Conservation (phyloP, 2,329 filamentous ascomycete species). For the Zymoseptoria passerinii region DNA sequence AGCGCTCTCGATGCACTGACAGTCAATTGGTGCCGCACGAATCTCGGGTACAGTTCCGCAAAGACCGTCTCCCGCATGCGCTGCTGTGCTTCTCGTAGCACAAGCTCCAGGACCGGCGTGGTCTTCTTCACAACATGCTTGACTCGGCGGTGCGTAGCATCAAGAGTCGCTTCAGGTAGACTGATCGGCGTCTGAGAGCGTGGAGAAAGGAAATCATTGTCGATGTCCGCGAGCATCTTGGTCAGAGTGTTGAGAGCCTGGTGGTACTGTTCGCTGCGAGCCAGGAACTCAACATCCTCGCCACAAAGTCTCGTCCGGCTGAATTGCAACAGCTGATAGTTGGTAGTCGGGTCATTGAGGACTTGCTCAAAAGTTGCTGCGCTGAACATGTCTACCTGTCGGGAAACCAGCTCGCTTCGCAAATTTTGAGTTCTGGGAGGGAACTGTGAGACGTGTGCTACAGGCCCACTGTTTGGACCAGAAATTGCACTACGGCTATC, state of each 20-base stretch:
- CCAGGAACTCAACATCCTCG: neutral
- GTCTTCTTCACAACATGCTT: constrained; percentile 1
- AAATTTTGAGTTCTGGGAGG: neutral
- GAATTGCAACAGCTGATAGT: neutral
- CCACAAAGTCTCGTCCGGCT: neutral
- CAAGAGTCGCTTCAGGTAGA: neutral
- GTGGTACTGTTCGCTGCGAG: neutral
- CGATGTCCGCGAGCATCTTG: neutral
- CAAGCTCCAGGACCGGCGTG: neutral
- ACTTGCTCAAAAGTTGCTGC: neutral
- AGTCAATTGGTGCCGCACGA: constrained; percentile 46
- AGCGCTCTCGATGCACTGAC: constrained; percentile 41
- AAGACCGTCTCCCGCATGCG: constrained; percentile 1
- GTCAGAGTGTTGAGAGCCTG: neutral
- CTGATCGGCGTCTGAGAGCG: neutral
- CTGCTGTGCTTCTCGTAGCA: neutral
- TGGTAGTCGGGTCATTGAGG: neutral
- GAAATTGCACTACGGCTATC: neutral
- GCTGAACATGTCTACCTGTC: neutral
- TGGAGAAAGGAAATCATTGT: neutral
- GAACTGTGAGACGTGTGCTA: neutral
- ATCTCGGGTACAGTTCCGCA: constrained; percentile 43
- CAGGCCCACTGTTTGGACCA: neutral
- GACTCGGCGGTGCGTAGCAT: neutral
- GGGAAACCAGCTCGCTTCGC: neutral